Evolutionary conservation across 2,329 filamentous ascomycete genomes (phyloP).

Genomic region (Pseudogymnoascus sp.): DNA sequence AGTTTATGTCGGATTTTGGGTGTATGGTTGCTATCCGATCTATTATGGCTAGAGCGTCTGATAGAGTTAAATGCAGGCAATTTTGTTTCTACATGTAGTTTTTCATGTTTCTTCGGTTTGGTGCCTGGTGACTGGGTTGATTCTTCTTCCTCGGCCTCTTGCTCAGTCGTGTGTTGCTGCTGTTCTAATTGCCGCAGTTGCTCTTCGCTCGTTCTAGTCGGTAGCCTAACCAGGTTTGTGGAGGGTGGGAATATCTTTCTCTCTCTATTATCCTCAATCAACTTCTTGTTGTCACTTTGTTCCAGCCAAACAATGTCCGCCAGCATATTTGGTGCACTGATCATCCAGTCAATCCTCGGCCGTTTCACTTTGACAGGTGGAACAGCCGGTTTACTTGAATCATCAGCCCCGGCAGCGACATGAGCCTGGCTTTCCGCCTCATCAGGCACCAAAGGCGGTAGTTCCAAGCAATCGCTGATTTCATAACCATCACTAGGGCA

Average conservation of each 20-base stretch:
- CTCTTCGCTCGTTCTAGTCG: neutral
- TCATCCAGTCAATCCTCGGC: slow-evolving; percentile 75
- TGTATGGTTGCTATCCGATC: neutral
- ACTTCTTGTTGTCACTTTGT: slow-evolving; percentile 66
- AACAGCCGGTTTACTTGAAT: slow-evolving; percentile 15
- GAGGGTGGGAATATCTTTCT: slow-evolving; percentile 58
- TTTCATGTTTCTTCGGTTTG: slow-evolving; percentile 14
- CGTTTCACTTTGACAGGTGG: slow-evolving; percentile 53
- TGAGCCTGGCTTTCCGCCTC: neutral
- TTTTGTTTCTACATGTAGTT: slow-evolving; percentile 24
- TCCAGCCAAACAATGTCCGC: slow-evolving; percentile 91
- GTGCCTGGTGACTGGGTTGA: slow-evolving; percentile 9
- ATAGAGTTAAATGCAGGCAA: slow-evolving; percentile 28
- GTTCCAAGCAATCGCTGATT: slow-evolving; percentile 30
- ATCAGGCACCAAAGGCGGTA: slow-evolving; percentile 34
- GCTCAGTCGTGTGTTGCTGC: neutral
- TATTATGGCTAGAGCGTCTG: slow-evolving; percentile 14
- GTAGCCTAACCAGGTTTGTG: slow-evolving; percentile 16
- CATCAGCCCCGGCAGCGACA: slow-evolving; percentile 20
- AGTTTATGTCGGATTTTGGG: neutral
- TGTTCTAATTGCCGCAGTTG: neutral
- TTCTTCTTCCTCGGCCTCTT: neutral
- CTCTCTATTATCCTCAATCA: slow-evolving; percentile 75
- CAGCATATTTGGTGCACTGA: slow-evolving; percentile 75
- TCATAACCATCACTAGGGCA: slow-evolving; percentile 20